phyloP scores from a whole-genome alignment of 768 basidiomycete genomes.

The Podaxis carcinomalis region DNA sequence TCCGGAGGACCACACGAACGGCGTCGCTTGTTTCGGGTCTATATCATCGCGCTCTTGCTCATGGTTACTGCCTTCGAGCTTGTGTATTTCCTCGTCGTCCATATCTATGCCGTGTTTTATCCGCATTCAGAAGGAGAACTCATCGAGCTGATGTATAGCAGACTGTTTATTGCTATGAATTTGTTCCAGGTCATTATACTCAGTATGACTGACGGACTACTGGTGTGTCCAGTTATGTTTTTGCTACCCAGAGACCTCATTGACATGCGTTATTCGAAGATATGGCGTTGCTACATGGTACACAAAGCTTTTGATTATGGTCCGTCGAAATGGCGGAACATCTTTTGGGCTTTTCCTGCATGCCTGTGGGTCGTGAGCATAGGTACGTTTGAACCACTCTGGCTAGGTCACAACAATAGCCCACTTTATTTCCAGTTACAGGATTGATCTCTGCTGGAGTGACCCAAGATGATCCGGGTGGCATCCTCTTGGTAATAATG shows the following conservation, averaged over 20 bases:
- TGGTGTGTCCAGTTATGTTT: background rate
- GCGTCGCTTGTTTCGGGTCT: background rate
- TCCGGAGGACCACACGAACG: background rate
- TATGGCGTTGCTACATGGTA: constrained; percentile 5
- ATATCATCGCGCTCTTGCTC: background rate
- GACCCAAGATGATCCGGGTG: background rate
- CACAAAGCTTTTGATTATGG: background rate
- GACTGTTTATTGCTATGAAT: background rate
- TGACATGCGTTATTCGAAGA: background rate
- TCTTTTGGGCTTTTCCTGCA: background rate
- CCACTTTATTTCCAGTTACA: background rate
- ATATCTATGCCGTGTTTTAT: background rate
- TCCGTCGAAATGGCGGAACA: background rate
- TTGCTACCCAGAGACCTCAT: background rate
- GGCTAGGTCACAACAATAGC: background rate
- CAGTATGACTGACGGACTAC: background rate
- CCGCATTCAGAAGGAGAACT: background rate
- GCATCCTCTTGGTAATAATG: background rate
- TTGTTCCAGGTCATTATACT: background rate
- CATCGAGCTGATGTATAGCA: too few relatives aligned
- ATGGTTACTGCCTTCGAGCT: background rate
- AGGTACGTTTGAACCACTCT: background rate
- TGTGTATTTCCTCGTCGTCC: background rate
- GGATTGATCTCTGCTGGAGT: background rate
- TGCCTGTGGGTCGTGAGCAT: background rate